Conservation (phyloP, 257 asterid genomes). For the Gardenia jasminoides region DNA sequence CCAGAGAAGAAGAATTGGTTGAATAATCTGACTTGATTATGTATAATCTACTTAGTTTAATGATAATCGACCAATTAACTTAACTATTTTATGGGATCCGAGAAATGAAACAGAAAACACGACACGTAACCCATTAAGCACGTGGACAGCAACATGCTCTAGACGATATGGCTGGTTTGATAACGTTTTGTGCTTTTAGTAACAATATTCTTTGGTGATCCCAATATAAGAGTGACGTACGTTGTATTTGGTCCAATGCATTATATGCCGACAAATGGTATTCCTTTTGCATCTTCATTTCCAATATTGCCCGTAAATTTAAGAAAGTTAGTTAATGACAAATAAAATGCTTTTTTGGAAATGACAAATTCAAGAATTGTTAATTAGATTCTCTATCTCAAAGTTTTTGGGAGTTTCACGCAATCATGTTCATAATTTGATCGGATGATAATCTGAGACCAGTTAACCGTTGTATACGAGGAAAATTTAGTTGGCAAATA, state of each 20-base stretch:
- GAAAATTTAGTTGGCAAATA: no score
- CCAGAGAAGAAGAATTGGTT: neutral
- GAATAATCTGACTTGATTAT: neutral
- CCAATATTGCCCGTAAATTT: neutral
- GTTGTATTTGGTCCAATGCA: slow-evolving; percentile 5
- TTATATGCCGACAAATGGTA: neutral
- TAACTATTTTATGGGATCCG: neutral
- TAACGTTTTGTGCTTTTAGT: neutral
- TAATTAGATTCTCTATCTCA: no score
- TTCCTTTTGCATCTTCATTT: neutral
- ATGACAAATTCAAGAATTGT: no score
- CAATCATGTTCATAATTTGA: neutral
- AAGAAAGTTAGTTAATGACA: neutral
- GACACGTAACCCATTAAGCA: slow-evolving; percentile 15
- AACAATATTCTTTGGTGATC: slow-evolving; percentile 18
- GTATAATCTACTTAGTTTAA: neutral
- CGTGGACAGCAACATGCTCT: slow-evolving; percentile 11
- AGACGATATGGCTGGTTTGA: slow-evolving; percentile 1
- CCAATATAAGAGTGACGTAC: slow-evolving; percentile 6
- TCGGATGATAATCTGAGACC: neutral
- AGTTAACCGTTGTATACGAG: neutral
- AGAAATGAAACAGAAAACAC: neutral
- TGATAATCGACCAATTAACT: neutral
- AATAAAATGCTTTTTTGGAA: no score
- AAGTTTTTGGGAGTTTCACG: no score